Base-by-base conservation (phyloP, 345 rosid species). In the Salix brachista region DNA sequence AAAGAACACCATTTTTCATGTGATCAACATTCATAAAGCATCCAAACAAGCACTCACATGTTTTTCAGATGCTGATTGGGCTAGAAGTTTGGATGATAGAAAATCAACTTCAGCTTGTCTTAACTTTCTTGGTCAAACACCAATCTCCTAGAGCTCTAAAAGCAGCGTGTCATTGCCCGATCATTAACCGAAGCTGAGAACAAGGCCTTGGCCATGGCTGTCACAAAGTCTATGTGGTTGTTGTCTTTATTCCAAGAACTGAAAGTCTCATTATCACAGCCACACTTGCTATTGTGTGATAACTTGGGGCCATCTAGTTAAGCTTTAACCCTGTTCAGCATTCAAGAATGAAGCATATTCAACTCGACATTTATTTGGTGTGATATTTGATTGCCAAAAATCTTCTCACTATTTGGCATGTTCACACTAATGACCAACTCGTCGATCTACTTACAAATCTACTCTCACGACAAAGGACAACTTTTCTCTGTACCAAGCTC, bases 221-320 rank as follows among this genome's bases (percentile, higher is more conserved):
- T 1, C 0, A 9, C 0, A 1, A 9, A 37, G 1, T 6, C 9
- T 1, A 8, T 37, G 41, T 37, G 41, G 41, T 1, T 37, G 1
- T 7, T 37, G 0, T 37, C 41, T 1, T 1, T 37, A 1, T 8
- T 37, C 2, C 9, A 1, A 37, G 41, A 37, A 32, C 30, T 28
- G 1, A 28, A 28, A 28, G 2, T 28, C 0, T 0, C 2, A 0
- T 4, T 67, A 34, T 1, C 2, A 8, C 5, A 36, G 0, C 4
- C 70, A 32, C 70, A 28, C 0, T 0, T 4, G 0, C 37, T 67
- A 0, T 3, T 28, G 0, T 67, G 48, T 67, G 28, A 67, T 3
- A 67, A 67, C 19, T 14, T 36, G 19, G 41, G 0, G 44, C 28
- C 0, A 67, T 13, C 0, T 21, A 67, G 0, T 8, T 34, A 1